Conservation (phyloP, 805 yeast genomes). For the Pichia rugopelliculosa region DNA sequence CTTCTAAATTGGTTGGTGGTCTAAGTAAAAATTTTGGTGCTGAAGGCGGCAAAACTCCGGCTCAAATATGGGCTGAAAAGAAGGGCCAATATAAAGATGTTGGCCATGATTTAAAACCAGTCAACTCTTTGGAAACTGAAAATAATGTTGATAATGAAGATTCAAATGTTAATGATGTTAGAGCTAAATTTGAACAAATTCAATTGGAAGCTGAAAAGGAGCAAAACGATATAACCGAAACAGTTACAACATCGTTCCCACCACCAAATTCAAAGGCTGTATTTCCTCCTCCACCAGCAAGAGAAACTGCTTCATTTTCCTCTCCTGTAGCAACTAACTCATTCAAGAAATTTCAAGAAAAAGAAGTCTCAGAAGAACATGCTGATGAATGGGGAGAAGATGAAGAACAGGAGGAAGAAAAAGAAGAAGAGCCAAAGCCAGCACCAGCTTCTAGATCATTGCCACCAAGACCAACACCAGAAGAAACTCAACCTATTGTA, state of each 20-base stretch:
- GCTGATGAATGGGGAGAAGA: conserved; percentile 14
- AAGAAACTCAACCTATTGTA: conserved; percentile 9
- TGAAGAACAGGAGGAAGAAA: conserved; percentile 19
- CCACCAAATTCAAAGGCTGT: conserved; percentile 16
- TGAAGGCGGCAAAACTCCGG: conserved; percentile 81
- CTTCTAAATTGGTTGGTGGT: conserved; percentile 49
- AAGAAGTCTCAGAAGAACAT: conserved; percentile 16
- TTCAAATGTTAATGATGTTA: conserved; percentile 27
- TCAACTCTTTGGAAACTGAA: conserved; percentile 19
- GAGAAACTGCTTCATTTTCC: conserved; percentile 10
- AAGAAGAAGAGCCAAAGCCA: neutral
- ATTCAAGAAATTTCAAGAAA: conserved; percentile 16
- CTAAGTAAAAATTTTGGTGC: conserved; percentile 55
- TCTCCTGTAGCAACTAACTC: conserved; percentile 17
- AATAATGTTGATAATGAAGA: conserved; percentile 20
- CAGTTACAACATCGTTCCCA: neutral
- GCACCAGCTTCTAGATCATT: conserved; percentile 6
- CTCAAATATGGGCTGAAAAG: conserved; percentile 92
- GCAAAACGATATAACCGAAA: conserved; percentile 15
- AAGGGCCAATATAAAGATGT: conserved; percentile 56
- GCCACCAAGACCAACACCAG: conserved; percentile 19
- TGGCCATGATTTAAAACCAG: conserved; percentile 26
- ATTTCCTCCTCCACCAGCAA: conserved; percentile 10
- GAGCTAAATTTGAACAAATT: conserved; percentile 26
- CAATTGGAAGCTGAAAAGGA: conserved; percentile 21